Evolutionary conservation across 768 basidiomycete genomes (phyloP).

Genomic region (Pleurotus sapidus): DNA sequence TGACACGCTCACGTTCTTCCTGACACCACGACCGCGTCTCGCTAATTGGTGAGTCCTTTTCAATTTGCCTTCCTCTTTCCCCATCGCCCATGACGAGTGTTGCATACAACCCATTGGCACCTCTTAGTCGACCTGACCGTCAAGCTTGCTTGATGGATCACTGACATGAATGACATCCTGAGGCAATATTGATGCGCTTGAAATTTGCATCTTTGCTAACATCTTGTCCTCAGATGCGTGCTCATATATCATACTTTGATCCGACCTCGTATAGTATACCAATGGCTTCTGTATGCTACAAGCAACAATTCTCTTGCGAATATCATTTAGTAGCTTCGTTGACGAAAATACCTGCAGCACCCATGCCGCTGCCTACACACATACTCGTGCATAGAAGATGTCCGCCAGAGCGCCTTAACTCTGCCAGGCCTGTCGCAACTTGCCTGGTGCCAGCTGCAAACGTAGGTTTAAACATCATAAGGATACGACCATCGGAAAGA

Average conservation of each 20-base stretch:
- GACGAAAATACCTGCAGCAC: conserved; percentile 77
- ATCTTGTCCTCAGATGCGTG: not conserved
- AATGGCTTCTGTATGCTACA: too few relatives aligned
- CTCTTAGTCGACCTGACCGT: conserved; percentile 85
- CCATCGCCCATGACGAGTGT: conserved; percentile 72
- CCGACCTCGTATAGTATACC: too few relatives aligned
- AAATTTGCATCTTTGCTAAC: not conserved
- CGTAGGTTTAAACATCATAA: conserved; percentile 11
- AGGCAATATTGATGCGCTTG: conserved; percentile 34
- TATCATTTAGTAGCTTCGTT: conserved; percentile 46
- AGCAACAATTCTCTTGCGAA: too few relatives aligned
- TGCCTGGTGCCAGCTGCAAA: conserved; percentile 76
- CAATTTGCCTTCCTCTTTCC: conserved; percentile 13
- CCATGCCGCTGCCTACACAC: conserved; percentile 87
- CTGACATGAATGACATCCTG: conserved; percentile 87
- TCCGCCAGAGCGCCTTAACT: conserved; percentile 67
- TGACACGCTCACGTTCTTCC: too few relatives aligned
- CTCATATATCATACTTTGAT: too few relatives aligned
- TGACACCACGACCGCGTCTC: not conserved
- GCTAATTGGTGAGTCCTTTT: conserved; percentile 21
- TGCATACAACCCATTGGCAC: conserved; percentile 80
- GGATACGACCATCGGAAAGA: not conserved
- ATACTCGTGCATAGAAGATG: conserved; percentile 77
- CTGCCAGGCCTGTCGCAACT: conserved; percentile 83
- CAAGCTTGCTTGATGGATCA: conserved; percentile 44